Base-by-base conservation (phyloP, 1,284 basidiomycete species). In the Grifola frondosa region DNA sequence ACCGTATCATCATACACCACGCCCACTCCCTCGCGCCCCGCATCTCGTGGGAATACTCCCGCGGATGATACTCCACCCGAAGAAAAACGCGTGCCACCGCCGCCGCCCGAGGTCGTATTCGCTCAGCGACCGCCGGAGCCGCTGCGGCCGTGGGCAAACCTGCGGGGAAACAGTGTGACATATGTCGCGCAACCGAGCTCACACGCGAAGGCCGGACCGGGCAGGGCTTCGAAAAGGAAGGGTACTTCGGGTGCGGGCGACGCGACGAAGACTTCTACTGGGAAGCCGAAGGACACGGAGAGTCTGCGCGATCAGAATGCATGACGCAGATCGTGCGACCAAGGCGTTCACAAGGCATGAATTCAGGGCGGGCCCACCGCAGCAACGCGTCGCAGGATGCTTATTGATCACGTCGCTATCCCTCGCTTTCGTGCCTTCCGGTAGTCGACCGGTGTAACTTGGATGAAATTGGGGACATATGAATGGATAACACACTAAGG, bases 1-100 rank as follows among this genome's bases (percentile, higher is more conserved):
- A 73, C 64, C 3, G 66, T 84, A 9, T 71, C 77, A 6, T 75
- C 80, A 2, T 80, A 74, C 54, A 64, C 66, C 3, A 58, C 67
- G 12, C 63, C 71, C 15, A 49, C 50, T 2, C 49, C 59, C 11
- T 69, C 73, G 13, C 59, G 66, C n/a, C 62, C 71, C 1, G 57
- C 58, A 1, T 74, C 73, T 4, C 57, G 62, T 3, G 59, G 48
- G 19, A 44, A 41, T 16, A 39, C 30, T 6, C 30, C 6, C 33
- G 65, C 60, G 33, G 64, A 60, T 15, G 57, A 44, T 33, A 62
- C 57, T n/a, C 68, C 69, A 38, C 62, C 59, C 24, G 63, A 67
- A 24, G 57, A 63, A 13, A 54, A 48, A 15, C 68, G 77, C 22
- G 68, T 80, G 2, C 69, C 66, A 0, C 64, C 64, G 1, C 79